These are phyloP conservation scores for Sutorius eximius DNA, from an alignment of 1,284 basidiomycete genomes.

Conservation along the genomic window DNA sequence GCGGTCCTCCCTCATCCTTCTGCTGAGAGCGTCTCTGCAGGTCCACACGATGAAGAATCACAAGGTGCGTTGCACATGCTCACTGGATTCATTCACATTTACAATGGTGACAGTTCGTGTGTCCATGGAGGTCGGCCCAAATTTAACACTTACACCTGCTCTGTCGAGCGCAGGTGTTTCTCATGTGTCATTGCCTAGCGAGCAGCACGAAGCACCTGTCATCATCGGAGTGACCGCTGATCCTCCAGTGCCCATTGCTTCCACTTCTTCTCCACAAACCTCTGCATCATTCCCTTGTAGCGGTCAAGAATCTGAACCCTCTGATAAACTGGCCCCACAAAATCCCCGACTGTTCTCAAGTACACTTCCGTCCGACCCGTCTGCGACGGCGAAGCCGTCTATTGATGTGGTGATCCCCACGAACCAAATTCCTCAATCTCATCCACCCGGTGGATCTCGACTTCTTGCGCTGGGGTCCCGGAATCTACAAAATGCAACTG, in stretches of 20 bases:
- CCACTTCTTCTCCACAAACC: slow-evolving; percentile 19
- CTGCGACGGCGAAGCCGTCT: slow-evolving; percentile 15
- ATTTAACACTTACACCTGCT: slow-evolving; percentile 2
- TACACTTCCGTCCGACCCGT: slow-evolving; percentile 27
- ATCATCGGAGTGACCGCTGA: neutral
- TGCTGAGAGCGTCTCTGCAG: slow-evolving; percentile 9
- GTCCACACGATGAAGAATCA: slow-evolving; percentile 10
- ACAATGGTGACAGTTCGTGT: slow-evolving; percentile 17
- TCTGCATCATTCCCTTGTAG: slow-evolving; percentile 1
- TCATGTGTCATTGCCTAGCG: slow-evolving; percentile 12
- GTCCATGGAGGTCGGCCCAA: slow-evolving; percentile 11
- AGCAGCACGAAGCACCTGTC: slow-evolving; percentile 9
- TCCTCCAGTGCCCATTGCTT: neutral
- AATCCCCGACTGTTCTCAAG: slow-evolving; percentile 40
- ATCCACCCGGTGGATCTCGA: slow-evolving; percentile 69
- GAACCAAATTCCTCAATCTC: slow-evolving; percentile 42
- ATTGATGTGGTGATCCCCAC: slow-evolving; percentile 13
- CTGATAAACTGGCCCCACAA: slow-evolving; percentile 33
- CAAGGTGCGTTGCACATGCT: slow-evolving; percentile 23
- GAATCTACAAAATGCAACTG: slow-evolving; percentile 29
- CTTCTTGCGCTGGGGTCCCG: slow-evolving; percentile 65
- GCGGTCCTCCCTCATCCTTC: neutral
- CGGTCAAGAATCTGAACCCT: slow-evolving; percentile 28
- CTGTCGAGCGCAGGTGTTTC: slow-evolving; percentile 9
- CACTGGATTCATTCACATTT: slow-evolving; percentile 8